These are phyloP conservation scores for Fusarium anthophilum DNA, from an alignment of 2,329 filamentous ascomycete species.

Conservation along the genomic window DNA sequence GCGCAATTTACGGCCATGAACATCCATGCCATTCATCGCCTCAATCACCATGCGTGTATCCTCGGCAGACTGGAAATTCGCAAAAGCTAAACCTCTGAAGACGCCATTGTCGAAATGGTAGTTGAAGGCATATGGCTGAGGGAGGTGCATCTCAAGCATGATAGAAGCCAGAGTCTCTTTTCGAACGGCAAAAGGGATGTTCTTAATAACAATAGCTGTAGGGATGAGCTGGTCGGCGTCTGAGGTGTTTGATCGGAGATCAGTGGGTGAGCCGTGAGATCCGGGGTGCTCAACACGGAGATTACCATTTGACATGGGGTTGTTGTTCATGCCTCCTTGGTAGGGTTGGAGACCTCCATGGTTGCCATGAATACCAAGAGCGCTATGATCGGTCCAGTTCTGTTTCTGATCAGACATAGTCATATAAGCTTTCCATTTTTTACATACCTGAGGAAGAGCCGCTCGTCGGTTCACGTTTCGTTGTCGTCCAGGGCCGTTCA, in stretches of 20 bases:
- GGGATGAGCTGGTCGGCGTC: slow-evolving; percentile 91
- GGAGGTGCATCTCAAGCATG: slow-evolving; percentile 94
- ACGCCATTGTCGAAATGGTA: slow-evolving; percentile 99
- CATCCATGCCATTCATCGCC: slow-evolving; percentile 92
- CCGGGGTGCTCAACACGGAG: slow-evolving; percentile 56
- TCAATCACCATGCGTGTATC: slow-evolving; percentile 95
- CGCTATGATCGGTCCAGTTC: slow-evolving; percentile 62
- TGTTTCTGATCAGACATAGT: slow-evolving; percentile 39
- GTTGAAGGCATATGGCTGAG: slow-evolving; percentile 97
- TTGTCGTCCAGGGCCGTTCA: slow-evolving; percentile 70
- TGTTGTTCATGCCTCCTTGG: slow-evolving; percentile 48
- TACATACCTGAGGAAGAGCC: slow-evolving; percentile 76
- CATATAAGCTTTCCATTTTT: neutral
- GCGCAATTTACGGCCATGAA: slow-evolving; percentile 91
- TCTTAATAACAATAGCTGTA: slow-evolving; percentile 99
- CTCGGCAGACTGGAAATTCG: slow-evolving; percentile 95
- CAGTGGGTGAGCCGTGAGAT: slow-evolving; percentile 52
- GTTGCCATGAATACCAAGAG: slow-evolving; percentile 54
- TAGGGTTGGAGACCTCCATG: slow-evolving; percentile 51
- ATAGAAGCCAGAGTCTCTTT: slow-evolving; percentile 93
- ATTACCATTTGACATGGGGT: slow-evolving; percentile 51
- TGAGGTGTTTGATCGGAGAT: slow-evolving; percentile 54
- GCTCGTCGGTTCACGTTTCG: slow-evolving; percentile 64
- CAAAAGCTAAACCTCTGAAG: slow-evolving; percentile 94
- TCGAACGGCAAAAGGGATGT: slow-evolving; percentile 97